Evolutionary conservation across 2,329 filamentous ascomycete species (phyloP).

Genomic region (Dactylella cylindrospora): DNA sequence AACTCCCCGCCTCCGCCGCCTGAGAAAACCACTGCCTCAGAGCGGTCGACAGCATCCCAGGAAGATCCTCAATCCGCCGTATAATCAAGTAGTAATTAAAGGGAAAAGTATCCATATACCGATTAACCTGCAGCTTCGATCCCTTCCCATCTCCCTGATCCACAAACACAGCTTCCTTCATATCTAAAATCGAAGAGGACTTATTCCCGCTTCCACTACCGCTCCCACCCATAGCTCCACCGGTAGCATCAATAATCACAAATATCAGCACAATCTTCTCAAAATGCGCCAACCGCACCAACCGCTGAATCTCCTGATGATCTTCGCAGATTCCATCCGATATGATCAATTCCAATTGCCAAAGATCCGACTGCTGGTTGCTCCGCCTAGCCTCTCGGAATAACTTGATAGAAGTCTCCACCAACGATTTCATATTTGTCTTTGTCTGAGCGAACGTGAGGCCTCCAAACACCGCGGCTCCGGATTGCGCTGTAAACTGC

Average conservation of each 20-base stretch:
- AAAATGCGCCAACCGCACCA: slow-evolving; percentile 84
- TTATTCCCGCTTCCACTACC: slow-evolving; percentile 2
- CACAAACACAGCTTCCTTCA: slow-evolving; percentile 83
- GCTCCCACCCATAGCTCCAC: slow-evolving; percentile 55
- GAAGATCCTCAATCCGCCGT: slow-evolving; percentile 85
- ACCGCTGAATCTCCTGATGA: slow-evolving; percentile 76
- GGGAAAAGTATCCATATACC: slow-evolving; percentile 92
- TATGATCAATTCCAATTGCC: slow-evolving; percentile 91
- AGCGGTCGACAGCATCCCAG: slow-evolving; percentile 79
- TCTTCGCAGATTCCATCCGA: slow-evolving; percentile 92
- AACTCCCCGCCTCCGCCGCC: slow-evolving; percentile 56
- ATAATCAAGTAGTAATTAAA: slow-evolving; percentile 98
- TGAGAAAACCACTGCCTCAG: slow-evolving; percentile 85
- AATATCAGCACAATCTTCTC: slow-evolving; percentile 98
- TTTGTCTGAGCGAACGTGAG: slow-evolving; percentile 83
- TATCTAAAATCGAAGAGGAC: slow-evolving; percentile 68
- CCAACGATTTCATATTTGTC: slow-evolving; percentile 79
- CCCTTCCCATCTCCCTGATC: slow-evolving; percentile 65
- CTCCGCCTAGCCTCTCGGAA: slow-evolving; percentile 72
- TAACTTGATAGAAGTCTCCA: slow-evolving; percentile 71
- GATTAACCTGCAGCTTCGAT: slow-evolving; percentile 72
- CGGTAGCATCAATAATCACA: slow-evolving; percentile 77
- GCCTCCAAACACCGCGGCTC: slow-evolving; percentile 77
- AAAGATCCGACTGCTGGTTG: slow-evolving; percentile 68
- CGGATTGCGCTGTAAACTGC: slow-evolving; percentile 77